phyloP scores from a whole-genome alignment of 1,284 basidiomycete species.

The Porodaedalea pini region DNA sequence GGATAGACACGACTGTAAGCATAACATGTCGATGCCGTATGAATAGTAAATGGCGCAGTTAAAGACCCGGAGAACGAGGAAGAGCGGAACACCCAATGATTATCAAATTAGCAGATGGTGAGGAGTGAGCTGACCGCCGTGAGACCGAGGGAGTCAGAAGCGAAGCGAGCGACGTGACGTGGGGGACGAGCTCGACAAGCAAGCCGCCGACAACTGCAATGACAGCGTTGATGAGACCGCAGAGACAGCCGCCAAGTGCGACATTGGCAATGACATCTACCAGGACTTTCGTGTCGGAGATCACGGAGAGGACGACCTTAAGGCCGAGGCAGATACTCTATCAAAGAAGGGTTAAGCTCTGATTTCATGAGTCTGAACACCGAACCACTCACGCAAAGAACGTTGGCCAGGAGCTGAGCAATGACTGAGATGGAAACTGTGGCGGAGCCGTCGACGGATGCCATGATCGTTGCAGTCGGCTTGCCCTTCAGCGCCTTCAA shows the following conservation, averaged over 20 bases:
- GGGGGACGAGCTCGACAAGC: slow-evolving; percentile 1
- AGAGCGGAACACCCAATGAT: too few relatives aligned
- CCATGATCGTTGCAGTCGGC: slow-evolving; percentile 3
- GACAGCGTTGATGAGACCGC: slow-evolving; percentile 12
- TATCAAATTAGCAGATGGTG: slow-evolving; percentile 13
- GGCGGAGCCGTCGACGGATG: slow-evolving; percentile 5
- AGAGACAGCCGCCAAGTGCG: slow-evolving; percentile 8
- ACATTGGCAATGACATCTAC: slow-evolving; percentile 2
- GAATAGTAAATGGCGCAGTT: too few relatives aligned
- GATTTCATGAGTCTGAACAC: background rate
- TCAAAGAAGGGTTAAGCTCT: background rate
- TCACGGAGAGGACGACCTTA: background rate
- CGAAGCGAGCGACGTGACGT: background rate
- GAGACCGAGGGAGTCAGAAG: slow-evolving; percentile 8
- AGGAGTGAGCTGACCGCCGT: slow-evolving; percentile 2
- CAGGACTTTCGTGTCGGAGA: slow-evolving; percentile 3
- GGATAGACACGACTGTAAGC: too few relatives aligned
- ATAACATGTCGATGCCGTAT: too few relatives aligned
- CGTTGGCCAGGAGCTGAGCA: slow-evolving; percentile 13
- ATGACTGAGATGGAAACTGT: slow-evolving; percentile 5
- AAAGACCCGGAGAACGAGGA: too few relatives aligned
- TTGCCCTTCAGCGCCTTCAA: slow-evolving; percentile 8
- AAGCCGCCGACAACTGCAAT: slow-evolving; percentile 7
- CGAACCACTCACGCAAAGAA: slow-evolving; percentile 6
- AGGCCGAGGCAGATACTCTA: slow-evolving; percentile 1